phyloP scores from a whole-genome alignment of 2,329 filamentous ascomycete genomes.

The Podosphaera leucotricha region DNA sequence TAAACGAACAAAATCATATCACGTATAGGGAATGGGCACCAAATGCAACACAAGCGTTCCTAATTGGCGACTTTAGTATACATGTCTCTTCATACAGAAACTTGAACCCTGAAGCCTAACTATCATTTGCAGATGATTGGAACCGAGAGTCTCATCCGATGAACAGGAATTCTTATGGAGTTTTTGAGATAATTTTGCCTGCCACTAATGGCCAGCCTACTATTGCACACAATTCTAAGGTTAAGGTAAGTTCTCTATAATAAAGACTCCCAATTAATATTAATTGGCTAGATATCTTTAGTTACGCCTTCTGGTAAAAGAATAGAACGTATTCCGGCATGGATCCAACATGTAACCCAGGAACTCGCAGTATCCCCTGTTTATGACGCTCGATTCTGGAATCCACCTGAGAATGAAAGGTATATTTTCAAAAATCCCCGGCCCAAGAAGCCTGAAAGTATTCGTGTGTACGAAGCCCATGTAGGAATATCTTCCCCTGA shows the following conservation, averaged over 20 bases:
- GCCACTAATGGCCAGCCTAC: conserved; percentile 49
- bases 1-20: conserved; percentile 51
- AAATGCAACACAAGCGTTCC: conserved; percentile 59
- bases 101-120: conserved; percentile 2
- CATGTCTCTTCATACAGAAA: conserved; percentile 18
- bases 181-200: conserved; percentile 64
- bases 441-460: conserved; percentile 63
- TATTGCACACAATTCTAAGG: conserved; percentile 81
- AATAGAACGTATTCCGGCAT: conserved; percentile 74
- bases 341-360: conserved; percentile 95
- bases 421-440: conserved; percentile 69
- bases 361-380: conserved; percentile 71
- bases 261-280: not conserved
- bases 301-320: conserved; percentile 55
- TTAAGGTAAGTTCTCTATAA: conserved; percentile 42
- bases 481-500: conserved; percentile 92
- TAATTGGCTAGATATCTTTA: conserved; percentile 46
- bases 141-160: conserved; percentile 62
- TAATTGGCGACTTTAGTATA: conserved; percentile 85
- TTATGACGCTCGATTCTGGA: conserved; percentile 95
- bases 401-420: conserved; percentile 51
- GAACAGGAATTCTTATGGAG: conserved; percentile 64
- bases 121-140: conserved; percentile 46
- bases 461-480: conserved; percentile 95
- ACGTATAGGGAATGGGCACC: conserved; percentile 92